A percentile compares a stretch with the other conserved stretches of the same genome.
phyloP scores from a whole-genome alignment of 352 stramenopile genomes.

The Globisporangium emineosum region DNA sequence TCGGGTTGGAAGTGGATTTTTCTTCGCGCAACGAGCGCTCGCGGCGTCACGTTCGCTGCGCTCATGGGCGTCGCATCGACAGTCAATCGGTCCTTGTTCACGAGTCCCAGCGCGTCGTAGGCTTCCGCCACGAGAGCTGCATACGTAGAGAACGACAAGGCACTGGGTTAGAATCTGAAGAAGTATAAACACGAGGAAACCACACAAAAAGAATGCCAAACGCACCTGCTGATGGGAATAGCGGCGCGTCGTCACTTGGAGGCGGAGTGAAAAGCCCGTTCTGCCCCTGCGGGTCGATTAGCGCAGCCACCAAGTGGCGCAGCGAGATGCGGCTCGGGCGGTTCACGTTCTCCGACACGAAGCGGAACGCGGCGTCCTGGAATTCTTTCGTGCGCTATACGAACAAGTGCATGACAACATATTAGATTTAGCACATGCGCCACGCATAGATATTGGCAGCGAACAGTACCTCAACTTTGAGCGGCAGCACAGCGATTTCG shows the following conservation, averaged over 20 bases:
- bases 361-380: conserved; percentile 50
- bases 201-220: neutral
- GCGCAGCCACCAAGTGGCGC: conserved; percentile 40
- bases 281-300: conserved; percentile 37
- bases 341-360: conserved; percentile 50
- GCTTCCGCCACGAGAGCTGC: conserved; percentile 63
- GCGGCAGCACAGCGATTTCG: conserved; percentile 77
- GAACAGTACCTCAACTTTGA: conserved; percentile 55
- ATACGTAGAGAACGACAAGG: neutral
- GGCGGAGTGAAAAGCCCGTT: conserved; percentile 1
- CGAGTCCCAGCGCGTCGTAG: conserved; percentile 64
- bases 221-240: conserved; percentile 54
- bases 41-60: conserved; percentile 40
- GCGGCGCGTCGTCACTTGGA: conserved; percentile 4
- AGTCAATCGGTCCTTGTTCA: conserved; percentile 38
- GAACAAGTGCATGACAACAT: conserved; percentile 1
- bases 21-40: conserved; percentile 35
- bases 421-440: neutral
- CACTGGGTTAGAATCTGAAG: neutral
- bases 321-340: conserved; percentile 65
- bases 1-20: conserved; percentile 43
- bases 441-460: neutral
- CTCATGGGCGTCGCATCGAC: conserved; percentile 26
- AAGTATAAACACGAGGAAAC: neutral
- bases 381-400: conserved; percentile 54